phyloP scores from a whole-genome alignment of 352 stramenopile species.

The Phytophthora meadii region DNA sequence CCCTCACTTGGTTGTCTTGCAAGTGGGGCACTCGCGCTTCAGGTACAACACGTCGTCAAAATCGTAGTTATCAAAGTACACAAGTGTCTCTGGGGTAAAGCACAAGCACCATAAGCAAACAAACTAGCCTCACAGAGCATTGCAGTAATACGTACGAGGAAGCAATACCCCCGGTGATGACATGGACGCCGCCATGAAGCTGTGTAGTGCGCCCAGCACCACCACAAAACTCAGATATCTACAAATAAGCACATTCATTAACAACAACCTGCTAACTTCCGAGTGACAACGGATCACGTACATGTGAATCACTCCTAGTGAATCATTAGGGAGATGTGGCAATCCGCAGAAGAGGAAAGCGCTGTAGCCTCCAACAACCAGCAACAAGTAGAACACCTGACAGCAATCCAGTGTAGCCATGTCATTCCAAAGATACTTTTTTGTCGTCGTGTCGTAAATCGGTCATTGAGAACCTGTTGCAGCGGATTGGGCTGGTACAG shows the following conservation, averaged over 20 bases:
- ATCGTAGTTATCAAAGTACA: constrained; percentile 62
- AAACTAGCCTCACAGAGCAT: background rate
- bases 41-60: constrained; percentile 57
- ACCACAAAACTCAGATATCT: constrained; percentile 46
- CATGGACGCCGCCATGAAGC: constrained; percentile 59
- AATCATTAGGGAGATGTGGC: constrained; percentile 51
- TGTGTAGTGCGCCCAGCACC: constrained; percentile 53
- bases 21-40: constrained; percentile 50
- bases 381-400: constrained; percentile 67
- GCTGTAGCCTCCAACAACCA: constrained; percentile 65
- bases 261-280: too few species aligned
- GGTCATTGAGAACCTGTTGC: constrained; percentile 20
- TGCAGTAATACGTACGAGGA: constrained; percentile 36
- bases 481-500: constrained; percentile 37
- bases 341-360: constrained; percentile 58
- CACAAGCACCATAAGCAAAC: background rate
- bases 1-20: constrained; percentile 53
- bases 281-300: constrained; percentile 2
- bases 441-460: constrained; percentile 24
- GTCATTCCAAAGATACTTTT: constrained; percentile 41
- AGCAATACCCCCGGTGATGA: constrained; percentile 51
- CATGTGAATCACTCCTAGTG: constrained; percentile 51
- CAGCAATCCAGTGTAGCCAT: constrained; percentile 12
- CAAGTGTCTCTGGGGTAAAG: constrained; percentile 43
- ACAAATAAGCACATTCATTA: background rate